A percentile compares a stretch with the other conserved stretches of the same genome.
Conservation (phyloP, 2,329 filamentous ascomycete species). For the Rutstroemia sydowiana region DNA sequence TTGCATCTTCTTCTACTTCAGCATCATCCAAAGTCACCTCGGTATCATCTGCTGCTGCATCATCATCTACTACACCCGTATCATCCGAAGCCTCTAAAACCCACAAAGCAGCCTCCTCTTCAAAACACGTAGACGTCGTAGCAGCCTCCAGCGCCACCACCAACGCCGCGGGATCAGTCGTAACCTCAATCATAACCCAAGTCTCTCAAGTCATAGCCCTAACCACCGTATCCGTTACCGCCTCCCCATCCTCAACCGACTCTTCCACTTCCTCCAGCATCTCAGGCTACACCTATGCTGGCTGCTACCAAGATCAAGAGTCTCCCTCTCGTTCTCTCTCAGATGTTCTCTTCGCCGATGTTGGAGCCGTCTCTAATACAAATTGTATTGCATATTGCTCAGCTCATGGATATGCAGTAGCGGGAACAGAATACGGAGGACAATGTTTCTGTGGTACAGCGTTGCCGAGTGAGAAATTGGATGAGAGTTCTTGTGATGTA, state of each 20-base stretch:
- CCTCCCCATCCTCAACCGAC: too few relatives aligned
- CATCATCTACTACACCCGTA: too few relatives aligned
- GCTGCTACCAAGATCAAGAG: constrained; percentile 38
- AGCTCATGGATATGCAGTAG: constrained; percentile 36
- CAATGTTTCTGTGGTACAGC: constrained; percentile 42
- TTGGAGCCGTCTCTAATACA: constrained; percentile 36
- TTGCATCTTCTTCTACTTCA: background rate
- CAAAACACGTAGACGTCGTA: too few relatives aligned
- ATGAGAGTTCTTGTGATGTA: constrained; percentile 39
- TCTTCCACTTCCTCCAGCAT: constrained; percentile 18
- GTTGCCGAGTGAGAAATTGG: constrained; percentile 35
- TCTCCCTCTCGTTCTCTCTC: constrained; percentile 34
- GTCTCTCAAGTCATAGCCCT: too few relatives aligned
- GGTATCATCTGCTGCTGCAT: constrained; percentile 33
- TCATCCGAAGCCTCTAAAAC: constrained; percentile 21
- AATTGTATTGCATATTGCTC: constrained; percentile 45
- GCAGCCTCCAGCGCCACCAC: constrained; percentile 19
- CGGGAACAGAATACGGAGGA: constrained; percentile 42
- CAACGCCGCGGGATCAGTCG: constrained; percentile 17
- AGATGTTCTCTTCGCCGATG: constrained; percentile 34
- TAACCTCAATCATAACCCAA: too few relatives aligned
- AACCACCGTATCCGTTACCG: too few relatives aligned
- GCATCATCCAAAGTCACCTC: constrained; percentile 35
- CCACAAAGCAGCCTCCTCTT: too few relatives aligned
- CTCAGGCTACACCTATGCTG: constrained; percentile 34